phyloP scores from a whole-genome alignment of 2,329 filamentous ascomycete genomes.

The Neofusicoccum parvum region DNA sequence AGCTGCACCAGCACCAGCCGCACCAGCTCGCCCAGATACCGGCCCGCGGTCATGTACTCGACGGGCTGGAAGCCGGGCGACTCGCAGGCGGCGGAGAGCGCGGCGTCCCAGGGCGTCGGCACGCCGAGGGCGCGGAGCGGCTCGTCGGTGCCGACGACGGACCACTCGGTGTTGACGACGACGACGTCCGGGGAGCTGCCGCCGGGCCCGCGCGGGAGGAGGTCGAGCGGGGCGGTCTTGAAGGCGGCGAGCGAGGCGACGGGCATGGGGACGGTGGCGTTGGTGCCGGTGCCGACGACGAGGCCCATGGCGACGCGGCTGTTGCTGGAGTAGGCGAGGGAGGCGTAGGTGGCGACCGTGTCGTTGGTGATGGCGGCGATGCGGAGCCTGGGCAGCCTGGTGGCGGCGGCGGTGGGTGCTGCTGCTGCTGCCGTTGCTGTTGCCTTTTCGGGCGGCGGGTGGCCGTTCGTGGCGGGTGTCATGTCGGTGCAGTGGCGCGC shows the following conservation, averaged over 20 bases:
- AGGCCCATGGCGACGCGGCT: conserved; percentile 75
- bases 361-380: conserved; percentile 81
- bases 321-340: conserved; percentile 70
- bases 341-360: conserved; percentile 76
- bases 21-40: conserved; percentile 76
- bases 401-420: conserved; percentile 22
- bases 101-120: conserved; percentile 70
- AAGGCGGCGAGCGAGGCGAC: conserved; percentile 62
- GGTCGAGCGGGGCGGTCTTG: conserved; percentile 58
- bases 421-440: conserved; percentile 31
- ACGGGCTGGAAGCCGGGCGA: conserved; percentile 77
- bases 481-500: conserved; percentile 51
- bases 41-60: conserved; percentile 81
- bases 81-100: conserved; percentile 68
- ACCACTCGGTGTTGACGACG: conserved; percentile 83
- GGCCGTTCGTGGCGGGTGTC: conserved; percentile 32
- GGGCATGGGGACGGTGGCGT: conserved; percentile 75
- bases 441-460: conserved; percentile 13
- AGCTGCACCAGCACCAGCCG: conserved; percentile 71
- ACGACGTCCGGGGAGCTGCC: conserved; percentile 58
- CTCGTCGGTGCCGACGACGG: conserved; percentile 72
- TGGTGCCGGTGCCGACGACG: conserved; percentile 80
- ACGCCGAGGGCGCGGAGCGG: conserved; percentile 65
- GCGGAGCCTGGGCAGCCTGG: conserved; percentile 63
- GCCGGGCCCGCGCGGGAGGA: conserved; percentile 33